These are phyloP conservation scores for Aureobasidium sp. DNA, from an alignment of 2,329 filamentous ascomycete genomes.

Conservation along the genomic window DNA sequence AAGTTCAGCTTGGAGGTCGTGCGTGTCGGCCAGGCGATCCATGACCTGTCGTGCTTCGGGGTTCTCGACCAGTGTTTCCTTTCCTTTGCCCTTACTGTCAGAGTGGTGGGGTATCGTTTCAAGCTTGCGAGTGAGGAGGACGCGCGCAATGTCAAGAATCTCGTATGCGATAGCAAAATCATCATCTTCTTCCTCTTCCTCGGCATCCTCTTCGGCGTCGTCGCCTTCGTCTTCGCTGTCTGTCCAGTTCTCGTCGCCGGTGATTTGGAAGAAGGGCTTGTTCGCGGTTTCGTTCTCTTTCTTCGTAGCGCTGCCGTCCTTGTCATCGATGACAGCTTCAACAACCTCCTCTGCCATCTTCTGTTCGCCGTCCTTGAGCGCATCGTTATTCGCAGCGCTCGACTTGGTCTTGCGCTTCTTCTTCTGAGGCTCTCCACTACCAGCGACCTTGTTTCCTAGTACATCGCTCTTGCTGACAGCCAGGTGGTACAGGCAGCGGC, in stretches of 20 bases:
- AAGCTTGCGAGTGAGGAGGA: slow-evolving; percentile 50
- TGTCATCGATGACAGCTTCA: slow-evolving; percentile 33
- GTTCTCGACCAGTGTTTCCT: slow-evolving; percentile 25
- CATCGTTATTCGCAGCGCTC: slow-evolving; percentile 20
- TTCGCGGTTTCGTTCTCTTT: slow-evolving; percentile 38
- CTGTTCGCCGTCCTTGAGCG: slow-evolving; percentile 27
- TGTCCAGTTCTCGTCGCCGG: slow-evolving; percentile 88
- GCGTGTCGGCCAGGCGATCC: slow-evolving; percentile 83
- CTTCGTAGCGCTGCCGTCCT: slow-evolving; percentile 33
- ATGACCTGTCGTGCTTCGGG: slow-evolving; percentile 53
- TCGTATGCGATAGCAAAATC: slow-evolving; percentile 58
- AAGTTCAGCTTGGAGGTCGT: slow-evolving; percentile 90
- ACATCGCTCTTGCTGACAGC: slow-evolving; percentile 93
- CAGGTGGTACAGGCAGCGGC: slow-evolving; percentile 86
- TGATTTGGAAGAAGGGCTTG: slow-evolving; percentile 84
- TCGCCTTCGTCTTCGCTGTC: slow-evolving; percentile 60
- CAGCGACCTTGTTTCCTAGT: slow-evolving; percentile 68
- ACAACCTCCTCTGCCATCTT: slow-evolving; percentile 34
- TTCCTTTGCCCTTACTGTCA: slow-evolving; percentile 36
- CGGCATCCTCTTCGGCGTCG: slow-evolving; percentile 36
- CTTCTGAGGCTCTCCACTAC: slow-evolving; percentile 44
- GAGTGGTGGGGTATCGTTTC: slow-evolving; percentile 34
- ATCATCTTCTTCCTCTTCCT: slow-evolving; percentile 46
- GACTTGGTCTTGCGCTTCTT: slow-evolving; percentile 23
- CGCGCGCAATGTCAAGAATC: slow-evolving; percentile 53